These are phyloP conservation scores for Heracleum sosnowskyi DNA, from an alignment of 129 eudicot species.

Conservation along the genomic window DNA sequence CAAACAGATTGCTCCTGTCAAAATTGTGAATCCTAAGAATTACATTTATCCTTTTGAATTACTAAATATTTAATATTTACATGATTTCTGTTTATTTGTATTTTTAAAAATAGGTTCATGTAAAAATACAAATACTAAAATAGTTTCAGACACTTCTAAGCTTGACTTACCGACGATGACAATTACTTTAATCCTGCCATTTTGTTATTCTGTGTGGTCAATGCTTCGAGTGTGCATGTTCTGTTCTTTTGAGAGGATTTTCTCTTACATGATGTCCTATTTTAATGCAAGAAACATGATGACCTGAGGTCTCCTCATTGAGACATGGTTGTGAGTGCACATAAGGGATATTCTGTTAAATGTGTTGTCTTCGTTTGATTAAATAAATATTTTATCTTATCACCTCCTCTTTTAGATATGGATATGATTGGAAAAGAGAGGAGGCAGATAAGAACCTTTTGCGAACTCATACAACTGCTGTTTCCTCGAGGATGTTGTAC, in stretches of 20 bases:
- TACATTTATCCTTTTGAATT: not conserved
- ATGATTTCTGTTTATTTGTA: not conserved
- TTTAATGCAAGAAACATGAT: not conserved
- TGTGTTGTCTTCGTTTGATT: not conserved
- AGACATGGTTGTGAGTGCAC: not conserved
- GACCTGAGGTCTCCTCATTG: not conserved
- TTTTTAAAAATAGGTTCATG: not conserved
- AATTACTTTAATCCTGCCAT: not conserved
- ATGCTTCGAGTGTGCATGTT: not conserved
- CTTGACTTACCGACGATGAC: not conserved
- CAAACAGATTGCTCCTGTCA: not conserved
- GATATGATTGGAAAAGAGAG: constrained; percentile 89
- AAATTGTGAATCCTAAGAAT: not conserved
- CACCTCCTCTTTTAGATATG: constrained; percentile 48
- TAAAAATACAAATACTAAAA: too few relatives aligned
- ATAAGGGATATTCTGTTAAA: not conserved
- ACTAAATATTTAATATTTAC: not conserved
- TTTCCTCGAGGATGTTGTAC: constrained; percentile 90
- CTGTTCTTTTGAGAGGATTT: not conserved
- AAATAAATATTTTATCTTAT: not conserved
- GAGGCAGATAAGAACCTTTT: constrained; percentile 85
- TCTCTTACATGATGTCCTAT: not conserved
- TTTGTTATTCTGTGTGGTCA: not conserved
- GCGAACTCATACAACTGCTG: constrained; percentile 94
- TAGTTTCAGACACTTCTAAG: not conserved